These are phyloP conservation scores for Cladorrhinum sp. DNA, from an alignment of 2,329 filamentous ascomycete species.

Conservation along the genomic window DNA sequence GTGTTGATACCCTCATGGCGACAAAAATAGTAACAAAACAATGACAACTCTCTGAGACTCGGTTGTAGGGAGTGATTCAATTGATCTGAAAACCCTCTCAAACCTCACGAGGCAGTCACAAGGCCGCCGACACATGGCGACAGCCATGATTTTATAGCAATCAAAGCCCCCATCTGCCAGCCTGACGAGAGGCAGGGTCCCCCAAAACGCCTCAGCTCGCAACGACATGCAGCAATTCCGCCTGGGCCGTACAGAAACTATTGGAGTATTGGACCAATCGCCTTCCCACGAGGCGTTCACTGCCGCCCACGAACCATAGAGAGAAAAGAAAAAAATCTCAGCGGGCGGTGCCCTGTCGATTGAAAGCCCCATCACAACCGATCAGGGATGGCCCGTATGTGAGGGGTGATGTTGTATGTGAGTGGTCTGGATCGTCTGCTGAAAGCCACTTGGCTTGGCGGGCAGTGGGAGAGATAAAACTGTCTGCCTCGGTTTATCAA, in stretches of 20 bases:
- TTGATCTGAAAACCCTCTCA: neutral
- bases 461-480: neutral
- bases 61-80: neutral
- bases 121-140: neutral
- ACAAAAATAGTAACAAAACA: neutral
- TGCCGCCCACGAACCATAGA: neutral
- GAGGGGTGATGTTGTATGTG: neutral
- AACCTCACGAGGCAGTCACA: no score
- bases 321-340: neutral
- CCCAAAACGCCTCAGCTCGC: neutral
- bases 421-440: neutral
- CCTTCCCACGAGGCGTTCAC: neutral
- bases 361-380: neutral
- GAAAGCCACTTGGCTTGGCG: neutral
- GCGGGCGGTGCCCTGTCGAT: neutral
- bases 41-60: neutral
- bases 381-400: neutral
- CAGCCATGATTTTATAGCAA: neutral
- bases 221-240: neutral
- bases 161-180: neutral
- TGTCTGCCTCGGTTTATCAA: neutral
- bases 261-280: slow-evolving; percentile 1
- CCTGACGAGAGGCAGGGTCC: neutral
- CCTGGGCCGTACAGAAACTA: neutral
- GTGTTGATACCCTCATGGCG: neutral